These are phyloP conservation scores for Zoysia japonica DNA, from an alignment of 176 grass and related monocot species.

Conservation along the genomic window DNA sequence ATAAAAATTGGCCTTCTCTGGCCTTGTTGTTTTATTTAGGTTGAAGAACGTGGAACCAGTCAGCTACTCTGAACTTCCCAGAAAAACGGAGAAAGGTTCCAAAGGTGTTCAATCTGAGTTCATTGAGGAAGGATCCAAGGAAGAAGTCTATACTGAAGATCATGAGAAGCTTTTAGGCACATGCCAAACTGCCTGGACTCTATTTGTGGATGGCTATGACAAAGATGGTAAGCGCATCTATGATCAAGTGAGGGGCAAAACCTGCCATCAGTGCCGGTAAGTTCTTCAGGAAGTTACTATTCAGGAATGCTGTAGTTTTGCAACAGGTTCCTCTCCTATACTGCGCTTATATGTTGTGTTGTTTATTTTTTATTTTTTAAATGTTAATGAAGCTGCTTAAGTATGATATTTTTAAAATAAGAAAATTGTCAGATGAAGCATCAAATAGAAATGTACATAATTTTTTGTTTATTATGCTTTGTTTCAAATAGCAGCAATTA, in stretches of 20 bases:
- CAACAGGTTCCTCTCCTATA: background rate
- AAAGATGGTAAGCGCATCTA: conserved; percentile 74
- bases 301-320: background rate
- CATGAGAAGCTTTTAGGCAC: conserved; percentile 80
- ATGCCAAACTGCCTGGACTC: conserved; percentile 56
- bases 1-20: background rate
- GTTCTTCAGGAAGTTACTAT: background rate
- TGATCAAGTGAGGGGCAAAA: conserved; percentile 69
- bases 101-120: conserved; percentile 9
- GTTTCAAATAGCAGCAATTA: background rate
- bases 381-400: background rate
- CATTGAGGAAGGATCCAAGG: conserved; percentile 56
- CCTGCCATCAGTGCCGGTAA: conserved; percentile 95
- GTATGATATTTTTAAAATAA: background rate
- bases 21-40: conserved; percentile 43
- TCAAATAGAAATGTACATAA: background rate
- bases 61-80: conserved; percentile 48
- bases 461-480: background rate
- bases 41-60: conserved; percentile 62
- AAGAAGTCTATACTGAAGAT: conserved; percentile 88
- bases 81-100: conserved; percentile 14
- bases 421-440: background rate
- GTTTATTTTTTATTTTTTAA: background rate
- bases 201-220: conserved; percentile 72
- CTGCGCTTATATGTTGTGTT: background rate